Evolutionary conservation across 495 filamentous ascomycete genomes (phyloP), one percentile per base, ranked within the genome.

Genomic region (Staphylotrichum tortipilum): DNA sequence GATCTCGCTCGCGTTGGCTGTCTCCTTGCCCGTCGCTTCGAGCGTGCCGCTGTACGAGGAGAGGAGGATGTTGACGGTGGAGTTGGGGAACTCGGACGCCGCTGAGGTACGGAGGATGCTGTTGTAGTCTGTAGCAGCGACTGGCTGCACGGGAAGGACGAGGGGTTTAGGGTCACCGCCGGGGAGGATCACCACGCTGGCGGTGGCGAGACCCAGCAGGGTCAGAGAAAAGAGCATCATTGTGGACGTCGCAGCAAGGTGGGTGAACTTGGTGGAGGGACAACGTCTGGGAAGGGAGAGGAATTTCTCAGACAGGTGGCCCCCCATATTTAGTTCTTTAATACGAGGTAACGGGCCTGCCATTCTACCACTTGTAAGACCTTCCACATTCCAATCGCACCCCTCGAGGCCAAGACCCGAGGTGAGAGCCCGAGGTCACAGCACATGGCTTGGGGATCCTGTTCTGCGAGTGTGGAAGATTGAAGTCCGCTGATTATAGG

Each of bases 1-100:
- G 45, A 65, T 41, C 22, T 47, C 42, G 21, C 17, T 43, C 0
- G 28, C 30, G 15, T 31, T 45, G 49, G 37, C 31, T 17, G 31
- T 38, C 7, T 48, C 23, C 21, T 10, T 15, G n/a, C 24, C 36
- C 1, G n/a, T 11, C 6, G 45, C 21, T 3, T 29, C 19, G 28
- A 59, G 44, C 36, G 49, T 55, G 19, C 31, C 44, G 34, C 18
- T 29, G 44, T 47, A 38, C 14, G 38, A 47, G 6, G 49, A 50
- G 17, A 52, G 36, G 26, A 48, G 38, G 38, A 54, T 33, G 11
- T 42, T 15, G 9, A 42, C 37, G 8, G 52, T 36, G 2, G 37
- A 29, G 45, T 44, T 44, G 24, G 45, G 44, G 33, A 54, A 49
- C 18, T 54, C 39, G 0, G 24, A 23, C 0, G 45, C 24, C 23